Conservation (phyloP, 75 land plant genomes). For the Cupressus sempervirens region DNA sequence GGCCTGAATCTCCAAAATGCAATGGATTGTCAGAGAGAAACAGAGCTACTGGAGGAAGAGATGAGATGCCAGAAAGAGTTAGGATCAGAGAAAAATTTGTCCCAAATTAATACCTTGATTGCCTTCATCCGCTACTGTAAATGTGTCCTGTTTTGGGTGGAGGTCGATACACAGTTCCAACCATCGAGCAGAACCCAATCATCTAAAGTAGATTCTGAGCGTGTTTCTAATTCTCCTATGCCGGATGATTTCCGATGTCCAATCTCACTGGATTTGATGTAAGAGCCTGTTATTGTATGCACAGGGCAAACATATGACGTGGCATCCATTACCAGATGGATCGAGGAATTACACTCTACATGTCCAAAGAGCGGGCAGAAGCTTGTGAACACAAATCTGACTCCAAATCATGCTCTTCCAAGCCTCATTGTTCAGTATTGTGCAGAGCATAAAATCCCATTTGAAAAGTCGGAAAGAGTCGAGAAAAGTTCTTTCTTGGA, state of each 20-base stretch:
- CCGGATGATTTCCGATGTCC: slow-evolving; percentile 78
- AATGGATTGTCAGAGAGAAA: slow-evolving; percentile 61
- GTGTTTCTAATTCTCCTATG: slow-evolving; percentile 2
- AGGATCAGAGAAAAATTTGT: slow-evolving; percentile 14
- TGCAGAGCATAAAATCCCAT: slow-evolving; percentile 44
- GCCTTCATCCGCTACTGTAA: slow-evolving; percentile 63
- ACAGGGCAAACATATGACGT: slow-evolving; percentile 84
- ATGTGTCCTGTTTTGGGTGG: slow-evolving; percentile 42
- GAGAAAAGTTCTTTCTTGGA: slow-evolving; percentile 28
- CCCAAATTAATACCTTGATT: slow-evolving; percentile 34
- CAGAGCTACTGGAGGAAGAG: slow-evolving; percentile 50
- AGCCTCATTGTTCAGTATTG: slow-evolving; percentile 70
- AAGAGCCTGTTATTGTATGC: slow-evolving; percentile 68
- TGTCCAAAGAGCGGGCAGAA: slow-evolving; percentile 72
- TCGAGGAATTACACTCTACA: slow-evolving; percentile 56
- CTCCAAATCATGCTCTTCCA: slow-evolving; percentile 65
- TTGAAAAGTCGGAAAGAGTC: slow-evolving; percentile 5
- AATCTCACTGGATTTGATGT: slow-evolving; percentile 71
- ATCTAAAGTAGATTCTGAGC: neutral
- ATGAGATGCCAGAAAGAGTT: slow-evolving; percentile 9
- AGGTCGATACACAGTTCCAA: neutral
- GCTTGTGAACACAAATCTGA: slow-evolving; percentile 49
- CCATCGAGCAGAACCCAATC: neutral
- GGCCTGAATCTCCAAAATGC: slow-evolving; percentile 40
- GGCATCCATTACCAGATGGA: slow-evolving; percentile 55